Evolutionary conservation across 305 asterid genomes (phyloP).

Genomic region (Salvia sclarea): DNA sequence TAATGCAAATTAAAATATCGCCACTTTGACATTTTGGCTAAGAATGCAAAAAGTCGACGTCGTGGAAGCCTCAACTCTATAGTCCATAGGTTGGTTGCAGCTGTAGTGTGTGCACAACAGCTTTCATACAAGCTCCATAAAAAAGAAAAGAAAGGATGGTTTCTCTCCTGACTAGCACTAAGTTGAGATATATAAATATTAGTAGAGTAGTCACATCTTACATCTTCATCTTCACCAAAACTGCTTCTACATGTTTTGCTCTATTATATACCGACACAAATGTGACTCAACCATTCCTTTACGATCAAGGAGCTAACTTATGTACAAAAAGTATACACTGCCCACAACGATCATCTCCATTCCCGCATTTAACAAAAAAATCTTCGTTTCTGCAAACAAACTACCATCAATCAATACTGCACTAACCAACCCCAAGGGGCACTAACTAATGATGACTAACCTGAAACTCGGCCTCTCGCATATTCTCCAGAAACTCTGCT

Average conservation of each 20-base stretch:
- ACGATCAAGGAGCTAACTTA: background rate
- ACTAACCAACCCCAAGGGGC: no score
- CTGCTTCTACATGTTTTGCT: background rate
- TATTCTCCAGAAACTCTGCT: conserved; percentile 64
- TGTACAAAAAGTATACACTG: conserved; percentile 2
- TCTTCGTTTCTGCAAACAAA: conserved; percentile 48
- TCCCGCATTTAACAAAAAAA: conserved; percentile 48
- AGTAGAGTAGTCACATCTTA: background rate
- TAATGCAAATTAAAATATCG: no score
- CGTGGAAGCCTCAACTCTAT: conserved; percentile 28
- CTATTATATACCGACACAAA: no score
- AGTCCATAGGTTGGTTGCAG: background rate
- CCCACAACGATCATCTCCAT: background rate
- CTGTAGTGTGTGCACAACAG: background rate
- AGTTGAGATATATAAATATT: background rate
- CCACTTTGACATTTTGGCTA: background rate
- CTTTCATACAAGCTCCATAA: background rate
- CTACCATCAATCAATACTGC: conserved; percentile 7
- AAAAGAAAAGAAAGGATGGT: background rate
- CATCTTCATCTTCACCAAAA: background rate
- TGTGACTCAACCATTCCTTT: no score
- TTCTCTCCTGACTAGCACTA: background rate
- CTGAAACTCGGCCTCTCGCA: conserved; percentile 54
- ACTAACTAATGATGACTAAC: conserved; percentile 38
- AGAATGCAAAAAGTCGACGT: background rate